A percentile compares a stretch with the other conserved stretches of the same genome.
These are phyloP conservation scores for Irpex sp. DNA, from an alignment of 1,284 basidiomycete species.

Conservation along the genomic window DNA sequence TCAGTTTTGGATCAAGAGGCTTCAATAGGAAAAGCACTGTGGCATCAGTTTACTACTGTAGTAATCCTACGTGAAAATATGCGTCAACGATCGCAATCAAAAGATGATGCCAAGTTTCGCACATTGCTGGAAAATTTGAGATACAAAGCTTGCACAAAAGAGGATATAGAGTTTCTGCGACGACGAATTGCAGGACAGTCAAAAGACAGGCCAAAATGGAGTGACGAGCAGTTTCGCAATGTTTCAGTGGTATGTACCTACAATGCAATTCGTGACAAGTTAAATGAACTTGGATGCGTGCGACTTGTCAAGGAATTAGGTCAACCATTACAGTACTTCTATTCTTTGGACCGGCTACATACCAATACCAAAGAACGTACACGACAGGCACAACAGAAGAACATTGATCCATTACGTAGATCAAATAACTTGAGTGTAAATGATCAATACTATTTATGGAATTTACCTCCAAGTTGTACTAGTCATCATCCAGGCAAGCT, in stretches of 20 bases:
- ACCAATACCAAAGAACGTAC: neutral
- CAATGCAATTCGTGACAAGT: no score
- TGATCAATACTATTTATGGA: slow-evolving; percentile 27
- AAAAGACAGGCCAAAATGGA: slow-evolving; percentile 7
- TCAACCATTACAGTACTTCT: slow-evolving; percentile 25
- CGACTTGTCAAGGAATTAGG: slow-evolving; percentile 27
- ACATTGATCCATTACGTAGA: neutral
- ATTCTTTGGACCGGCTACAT: slow-evolving; percentile 23
- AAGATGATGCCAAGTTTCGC: slow-evolving; percentile 26
- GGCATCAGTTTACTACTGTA: slow-evolving; percentile 7
- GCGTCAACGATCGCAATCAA: slow-evolving; percentile 24
- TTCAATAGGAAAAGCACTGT: slow-evolving; percentile 11
- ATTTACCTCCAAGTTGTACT: slow-evolving; percentile 17
- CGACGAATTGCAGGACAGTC: slow-evolving; percentile 14
- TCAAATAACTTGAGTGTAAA: slow-evolving; percentile 6
- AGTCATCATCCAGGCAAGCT: slow-evolving; percentile 27
- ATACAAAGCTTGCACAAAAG: slow-evolving; percentile 29
- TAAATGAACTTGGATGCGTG: no score
- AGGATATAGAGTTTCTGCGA: slow-evolving; percentile 29
- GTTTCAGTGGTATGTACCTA: slow-evolving; percentile 29
- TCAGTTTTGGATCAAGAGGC: neutral
- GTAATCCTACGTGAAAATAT: slow-evolving; percentile 23
- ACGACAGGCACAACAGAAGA: neutral
- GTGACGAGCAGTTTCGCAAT: slow-evolving; percentile 21
- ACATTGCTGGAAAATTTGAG: slow-evolving; percentile 26